These are phyloP conservation scores for Botrytis byssoidea DNA, from an alignment of 2,329 filamentous ascomycete species.

Conservation along the genomic window DNA sequence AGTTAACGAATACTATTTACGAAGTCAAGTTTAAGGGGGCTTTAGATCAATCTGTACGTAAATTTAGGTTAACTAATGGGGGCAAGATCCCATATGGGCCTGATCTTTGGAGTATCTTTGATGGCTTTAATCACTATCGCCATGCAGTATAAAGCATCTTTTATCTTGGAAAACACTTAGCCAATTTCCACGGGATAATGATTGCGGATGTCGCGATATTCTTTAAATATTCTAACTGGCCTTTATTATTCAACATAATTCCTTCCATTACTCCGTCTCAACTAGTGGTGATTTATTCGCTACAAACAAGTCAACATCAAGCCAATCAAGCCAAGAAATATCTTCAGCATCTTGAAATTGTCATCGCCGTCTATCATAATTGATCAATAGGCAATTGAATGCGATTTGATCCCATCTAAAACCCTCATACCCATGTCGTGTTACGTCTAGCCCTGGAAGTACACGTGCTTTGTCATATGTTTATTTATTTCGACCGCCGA, in stretches of 20 bases:
- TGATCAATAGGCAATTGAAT: neutral
- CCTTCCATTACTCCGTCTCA: neutral
- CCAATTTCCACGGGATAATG: neutral
- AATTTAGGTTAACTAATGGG: neutral
- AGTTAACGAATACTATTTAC: neutral
- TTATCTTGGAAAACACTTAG: neutral
- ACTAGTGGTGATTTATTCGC: neutral
- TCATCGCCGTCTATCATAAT: constrained; percentile 20
- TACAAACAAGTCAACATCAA: neutral
- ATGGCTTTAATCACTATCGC: neutral
- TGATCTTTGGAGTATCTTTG: neutral
- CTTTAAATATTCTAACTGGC: constrained; percentile 7
- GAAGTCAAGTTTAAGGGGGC: neutral
- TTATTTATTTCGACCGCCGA: constrained; percentile 29
- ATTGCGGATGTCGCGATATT: constrained; percentile 18
- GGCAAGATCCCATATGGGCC: neutral
- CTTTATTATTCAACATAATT: neutral
- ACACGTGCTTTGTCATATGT: constrained; percentile 37
- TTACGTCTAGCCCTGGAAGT: constrained; percentile 33
- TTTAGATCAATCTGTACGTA: constrained; percentile 4
- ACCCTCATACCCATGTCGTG: constrained; percentile 23
- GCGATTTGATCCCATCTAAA: neutral
- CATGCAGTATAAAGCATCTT: neutral
- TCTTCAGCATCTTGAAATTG: constrained; percentile 11
- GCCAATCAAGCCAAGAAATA: constrained; percentile 7